These are phyloP conservation scores for Zygoascus sp. DNA, from an alignment of 1,139 yeast genomes.

Conservation along the genomic window DNA sequence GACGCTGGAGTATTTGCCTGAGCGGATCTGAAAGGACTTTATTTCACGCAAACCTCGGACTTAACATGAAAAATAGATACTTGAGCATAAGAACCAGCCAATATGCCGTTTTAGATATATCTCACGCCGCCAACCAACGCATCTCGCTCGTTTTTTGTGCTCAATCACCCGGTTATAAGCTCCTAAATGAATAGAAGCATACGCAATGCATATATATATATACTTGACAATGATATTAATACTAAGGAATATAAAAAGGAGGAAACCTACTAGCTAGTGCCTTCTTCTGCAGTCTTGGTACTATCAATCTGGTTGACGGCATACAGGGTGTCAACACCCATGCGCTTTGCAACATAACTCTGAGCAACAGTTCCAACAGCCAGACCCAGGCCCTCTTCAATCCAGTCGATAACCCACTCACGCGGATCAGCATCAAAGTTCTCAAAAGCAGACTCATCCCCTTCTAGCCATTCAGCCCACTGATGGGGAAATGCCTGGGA, in stretches of 20 bases:
- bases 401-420: conserved; percentile 95
- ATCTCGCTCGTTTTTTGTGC: not conserved
- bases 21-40: too few relatives aligned
- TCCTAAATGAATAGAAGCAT: not conserved
- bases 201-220: not conserved
- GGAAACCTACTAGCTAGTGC: not conserved
- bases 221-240: not conserved
- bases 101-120: too few relatives aligned
- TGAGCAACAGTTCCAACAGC: conserved; percentile 86
- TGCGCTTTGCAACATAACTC: conserved; percentile 81
- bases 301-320: conserved; percentile 10
- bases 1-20: conserved; percentile 20
- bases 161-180: not conserved
- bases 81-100: too few relatives aligned
- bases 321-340: conserved; percentile 50
- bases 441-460: conserved; percentile 29
- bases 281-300: not conserved
- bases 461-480: conserved; percentile 84
- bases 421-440: conserved; percentile 69
- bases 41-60: too few relatives aligned
- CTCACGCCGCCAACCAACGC: too few relatives aligned
- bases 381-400: conserved; percentile 73
- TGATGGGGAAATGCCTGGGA: conserved; percentile 86
- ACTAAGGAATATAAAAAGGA: too few relatives aligned
- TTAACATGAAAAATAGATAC: too few relatives aligned